Conservation (phyloP, 805 yeast species). For the Saturnispora sanitii region DNA sequence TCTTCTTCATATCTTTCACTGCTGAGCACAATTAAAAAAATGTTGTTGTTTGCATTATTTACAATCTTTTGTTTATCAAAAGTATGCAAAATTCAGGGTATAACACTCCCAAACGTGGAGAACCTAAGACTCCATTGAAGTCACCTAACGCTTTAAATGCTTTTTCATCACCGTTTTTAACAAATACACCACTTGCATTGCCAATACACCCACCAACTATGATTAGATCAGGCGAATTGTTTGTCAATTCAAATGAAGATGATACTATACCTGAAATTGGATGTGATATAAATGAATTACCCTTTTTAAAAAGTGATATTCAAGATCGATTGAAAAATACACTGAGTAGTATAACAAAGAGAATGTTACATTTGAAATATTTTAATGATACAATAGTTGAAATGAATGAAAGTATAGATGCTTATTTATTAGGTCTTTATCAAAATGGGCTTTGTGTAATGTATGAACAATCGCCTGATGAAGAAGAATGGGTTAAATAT, state of each 20-base stretch:
- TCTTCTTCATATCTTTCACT: background rate
- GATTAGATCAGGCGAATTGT: constrained; percentile 1
- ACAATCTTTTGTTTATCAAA: background rate
- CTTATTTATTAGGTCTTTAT: constrained; percentile 69
- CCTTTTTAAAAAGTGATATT: constrained; percentile 16
- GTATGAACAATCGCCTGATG: constrained; percentile 32
- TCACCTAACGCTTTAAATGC: constrained; percentile 2
- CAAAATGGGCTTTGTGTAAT: constrained; percentile 87
- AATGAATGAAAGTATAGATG: constrained; percentile 66
- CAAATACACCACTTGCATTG: constrained; percentile 11
- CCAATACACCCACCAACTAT: constrained; percentile 7
- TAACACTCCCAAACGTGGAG: constrained; percentile 1
- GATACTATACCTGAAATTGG: constrained; percentile 8
- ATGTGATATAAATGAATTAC: constrained; percentile 12
- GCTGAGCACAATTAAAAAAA: background rate
- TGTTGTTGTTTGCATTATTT: background rate
- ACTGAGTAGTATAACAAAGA: constrained; percentile 34
- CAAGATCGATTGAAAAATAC: constrained; percentile 16
- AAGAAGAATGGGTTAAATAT: constrained; percentile 17
- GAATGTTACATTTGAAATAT: constrained; percentile 45
- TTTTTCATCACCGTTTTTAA: constrained; percentile 12
- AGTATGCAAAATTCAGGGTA: background rate
- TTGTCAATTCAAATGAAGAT: background rate
- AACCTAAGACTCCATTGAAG: constrained; percentile 6
- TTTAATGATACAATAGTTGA: constrained; percentile 53